phyloP scores from a whole-genome alignment of 331 rosid genomes.

The Erythrophleum ivorense region DNA sequence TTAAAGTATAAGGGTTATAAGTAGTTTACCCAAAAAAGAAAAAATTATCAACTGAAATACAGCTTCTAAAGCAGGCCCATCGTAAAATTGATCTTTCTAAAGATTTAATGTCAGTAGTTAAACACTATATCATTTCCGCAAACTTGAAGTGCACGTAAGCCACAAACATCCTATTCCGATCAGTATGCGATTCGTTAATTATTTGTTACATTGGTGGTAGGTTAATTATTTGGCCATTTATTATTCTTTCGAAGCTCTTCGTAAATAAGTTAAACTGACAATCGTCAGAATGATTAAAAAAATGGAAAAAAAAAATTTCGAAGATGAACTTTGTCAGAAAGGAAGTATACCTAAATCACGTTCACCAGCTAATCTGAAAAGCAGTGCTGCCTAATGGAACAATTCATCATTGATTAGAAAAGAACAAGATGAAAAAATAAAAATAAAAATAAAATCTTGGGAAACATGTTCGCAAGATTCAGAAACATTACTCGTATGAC shows the following conservation, averaged over 20 bases:
- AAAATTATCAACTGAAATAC: background rate
- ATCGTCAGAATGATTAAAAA: slow-evolving; percentile 21
- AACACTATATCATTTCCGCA: slow-evolving; percentile 9
- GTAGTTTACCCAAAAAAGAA: background rate
- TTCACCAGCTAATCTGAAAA: slow-evolving; percentile 93
- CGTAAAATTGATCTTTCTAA: background rate
- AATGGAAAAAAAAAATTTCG: background rate
- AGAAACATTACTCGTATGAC: slow-evolving; percentile 81
- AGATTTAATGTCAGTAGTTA: slow-evolving; percentile 8
- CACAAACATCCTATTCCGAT: slow-evolving; percentile 4
- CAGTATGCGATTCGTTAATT: slow-evolving; percentile 3
- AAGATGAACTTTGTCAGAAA: slow-evolving; percentile 9
- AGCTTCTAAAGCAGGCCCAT: slow-evolving; percentile 9
- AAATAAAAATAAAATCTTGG: background rate
- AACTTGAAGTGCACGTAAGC: background rate
- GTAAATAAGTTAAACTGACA: background rate
- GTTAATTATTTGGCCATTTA: background rate
- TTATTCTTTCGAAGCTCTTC: slow-evolving; percentile 17
- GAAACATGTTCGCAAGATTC: slow-evolving; percentile 24
- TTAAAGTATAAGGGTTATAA: background rate
- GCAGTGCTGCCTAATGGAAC: slow-evolving; percentile 82
- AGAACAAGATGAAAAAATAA: slow-evolving; percentile 2
- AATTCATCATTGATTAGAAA: slow-evolving; percentile 47
- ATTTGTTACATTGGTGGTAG: slow-evolving; percentile 9
- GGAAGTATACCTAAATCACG: slow-evolving; percentile 66